Conservation (phyloP, 73 alveolate species). For the Paramecium caudatum region DNA sequence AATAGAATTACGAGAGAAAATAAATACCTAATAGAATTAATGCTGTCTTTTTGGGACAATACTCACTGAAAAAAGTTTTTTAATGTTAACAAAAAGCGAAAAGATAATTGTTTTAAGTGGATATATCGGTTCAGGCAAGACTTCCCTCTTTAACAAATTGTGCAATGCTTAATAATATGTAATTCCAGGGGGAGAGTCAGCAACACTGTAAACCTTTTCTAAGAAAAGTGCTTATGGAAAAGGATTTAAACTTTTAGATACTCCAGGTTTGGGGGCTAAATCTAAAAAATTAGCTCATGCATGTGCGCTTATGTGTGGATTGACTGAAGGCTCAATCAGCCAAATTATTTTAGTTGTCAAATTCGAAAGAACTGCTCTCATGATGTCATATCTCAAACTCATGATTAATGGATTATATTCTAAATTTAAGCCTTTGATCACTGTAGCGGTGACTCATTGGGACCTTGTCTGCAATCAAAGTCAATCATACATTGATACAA, state of each 20-base stretch:
- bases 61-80: no score
- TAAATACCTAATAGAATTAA: no score
- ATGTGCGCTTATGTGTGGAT: not conserved
- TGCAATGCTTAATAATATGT: not conserved
- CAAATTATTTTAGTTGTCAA: constrained; percentile 52
- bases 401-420: not conserved
- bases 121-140: constrained; percentile 43
- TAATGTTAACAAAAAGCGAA: no score
- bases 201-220: constrained; percentile 15
- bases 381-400: not conserved
- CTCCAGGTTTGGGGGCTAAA: constrained; percentile 50
- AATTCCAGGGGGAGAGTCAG: not conserved
- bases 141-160: constrained; percentile 24
- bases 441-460: constrained; percentile 58
- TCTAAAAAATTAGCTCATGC: constrained; percentile 48
- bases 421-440: not conserved
- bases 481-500: not conserved
- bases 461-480: no score
- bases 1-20: no score
- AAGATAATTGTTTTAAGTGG: constrained; percentile 56
- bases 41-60: no score
- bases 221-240: constrained; percentile 19
- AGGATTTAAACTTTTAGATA: constrained; percentile 39
- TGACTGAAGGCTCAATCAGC: constrained; percentile 46
- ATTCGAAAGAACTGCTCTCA: not conserved